A percentile compares a stretch with the other conserved stretches of the same genome.
These are phyloP conservation scores for Tuber calosporum DNA, from an alignment of 495 filamentous ascomycete species.

Conservation along the genomic window DNA sequence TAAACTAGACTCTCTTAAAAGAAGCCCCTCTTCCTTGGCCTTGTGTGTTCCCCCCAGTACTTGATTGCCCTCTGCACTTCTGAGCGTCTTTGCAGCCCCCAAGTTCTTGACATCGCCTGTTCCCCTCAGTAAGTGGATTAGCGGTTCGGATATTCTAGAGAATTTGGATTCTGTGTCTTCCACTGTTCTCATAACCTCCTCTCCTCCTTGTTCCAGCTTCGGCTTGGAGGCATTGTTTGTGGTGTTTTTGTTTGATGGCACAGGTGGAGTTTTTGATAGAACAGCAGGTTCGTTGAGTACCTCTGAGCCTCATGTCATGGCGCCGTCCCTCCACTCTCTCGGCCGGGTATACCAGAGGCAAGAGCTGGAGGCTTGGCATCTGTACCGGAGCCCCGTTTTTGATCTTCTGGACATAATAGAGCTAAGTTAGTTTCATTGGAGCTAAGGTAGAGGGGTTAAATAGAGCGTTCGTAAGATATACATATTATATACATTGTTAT, in stretches of 20 bases:
- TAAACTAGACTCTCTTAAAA: too few species aligned
- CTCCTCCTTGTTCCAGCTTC: too few species aligned
- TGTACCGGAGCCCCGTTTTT: conserved; percentile 16
- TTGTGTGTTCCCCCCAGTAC: too few species aligned
- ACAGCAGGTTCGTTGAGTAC: not conserved
- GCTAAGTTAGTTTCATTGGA: conserved; percentile 34
- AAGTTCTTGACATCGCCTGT: too few species aligned
- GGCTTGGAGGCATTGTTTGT: not conserved
- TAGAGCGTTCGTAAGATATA: conserved; percentile 7
- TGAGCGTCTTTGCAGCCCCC: too few species aligned
- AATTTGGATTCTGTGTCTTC: too few species aligned
- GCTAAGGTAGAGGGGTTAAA: conserved; percentile 9
- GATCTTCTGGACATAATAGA: conserved; percentile 14
- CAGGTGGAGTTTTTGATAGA: conserved; percentile 13
- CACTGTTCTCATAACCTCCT: too few species aligned
- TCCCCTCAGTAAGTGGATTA: too few species aligned
- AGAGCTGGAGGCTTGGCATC: conserved; percentile 28
- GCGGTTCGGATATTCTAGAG: too few species aligned
- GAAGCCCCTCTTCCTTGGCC: too few species aligned
- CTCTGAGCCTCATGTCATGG: conserved; percentile 12
- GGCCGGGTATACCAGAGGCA: conserved; percentile 25
- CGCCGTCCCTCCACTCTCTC: conserved; percentile 27
- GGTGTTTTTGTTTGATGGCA: not conserved
- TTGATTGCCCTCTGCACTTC: too few species aligned
- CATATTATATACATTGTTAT: conserved; percentile 5